These are phyloP conservation scores for Hygrophorus russula DNA, from an alignment of 768 basidiomycete genomes.

Conservation along the genomic window DNA sequence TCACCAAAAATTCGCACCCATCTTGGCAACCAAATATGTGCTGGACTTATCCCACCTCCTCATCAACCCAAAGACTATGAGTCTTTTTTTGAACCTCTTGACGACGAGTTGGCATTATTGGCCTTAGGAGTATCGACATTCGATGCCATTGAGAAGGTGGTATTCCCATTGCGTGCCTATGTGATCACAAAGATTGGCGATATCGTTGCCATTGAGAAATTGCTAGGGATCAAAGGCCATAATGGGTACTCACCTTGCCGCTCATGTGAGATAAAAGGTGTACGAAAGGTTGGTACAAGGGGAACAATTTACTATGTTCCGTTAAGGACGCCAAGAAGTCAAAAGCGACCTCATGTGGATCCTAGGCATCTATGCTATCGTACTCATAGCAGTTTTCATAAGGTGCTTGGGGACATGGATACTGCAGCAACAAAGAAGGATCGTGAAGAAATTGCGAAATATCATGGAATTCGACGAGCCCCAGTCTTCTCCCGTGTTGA, in stretches of 20 bases:
- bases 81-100: constrained; percentile 24
- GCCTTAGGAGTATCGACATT: constrained; percentile 20
- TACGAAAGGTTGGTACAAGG: constrained; percentile 1
- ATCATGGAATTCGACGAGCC: constrained; percentile 19
- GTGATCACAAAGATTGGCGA: too few species aligned
- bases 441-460: constrained; percentile 11
- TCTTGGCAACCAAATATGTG: constrained; percentile 16
- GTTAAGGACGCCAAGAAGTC: constrained; percentile 6
- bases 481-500: constrained; percentile 16
- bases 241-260: constrained; percentile 11
- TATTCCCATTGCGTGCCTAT: too few species aligned
- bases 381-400: constrained; percentile 11
- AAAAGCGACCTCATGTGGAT: neutral
- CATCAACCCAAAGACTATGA: constrained; percentile 25
- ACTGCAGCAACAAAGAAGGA: constrained; percentile 3
- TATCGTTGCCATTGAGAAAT: neutral
- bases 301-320: constrained; percentile 16
- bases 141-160: too few species aligned
- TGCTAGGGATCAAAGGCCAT: constrained; percentile 3
- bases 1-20: constrained; percentile 20
- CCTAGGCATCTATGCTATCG: too few species aligned
- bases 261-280: constrained; percentile 16
- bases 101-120: constrained; percentile 21
- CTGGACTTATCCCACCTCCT: constrained; percentile 23
- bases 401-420: neutral